These are phyloP conservation scores for Cladorrhinum sp. DNA, from an alignment of 2,329 filamentous ascomycete genomes.

Conservation along the genomic window DNA sequence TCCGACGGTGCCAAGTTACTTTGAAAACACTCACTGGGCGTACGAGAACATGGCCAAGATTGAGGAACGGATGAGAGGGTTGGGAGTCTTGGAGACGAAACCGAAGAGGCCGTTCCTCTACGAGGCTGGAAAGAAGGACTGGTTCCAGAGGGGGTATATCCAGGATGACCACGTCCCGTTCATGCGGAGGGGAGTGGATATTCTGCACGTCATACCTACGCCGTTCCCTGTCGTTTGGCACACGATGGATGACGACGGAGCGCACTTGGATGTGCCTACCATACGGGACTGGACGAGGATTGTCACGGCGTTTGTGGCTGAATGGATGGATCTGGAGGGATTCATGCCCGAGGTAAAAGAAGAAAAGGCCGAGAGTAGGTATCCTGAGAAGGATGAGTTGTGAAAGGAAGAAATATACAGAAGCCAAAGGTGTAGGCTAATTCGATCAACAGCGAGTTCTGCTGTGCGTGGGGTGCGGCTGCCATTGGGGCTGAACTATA, in stretches of 20 bases:
- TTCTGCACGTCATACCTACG: constrained; percentile 83
- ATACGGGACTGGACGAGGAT: constrained; percentile 87
- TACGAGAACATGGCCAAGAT: constrained; percentile 58
- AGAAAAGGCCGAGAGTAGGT: background rate
- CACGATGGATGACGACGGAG: constrained; percentile 74
- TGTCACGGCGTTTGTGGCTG: constrained; percentile 76
- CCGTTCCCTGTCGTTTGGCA: constrained; percentile 89
- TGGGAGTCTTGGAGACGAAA: constrained; percentile 50
- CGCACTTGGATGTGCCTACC: constrained; percentile 76
- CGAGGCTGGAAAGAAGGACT: constrained; percentile 54
- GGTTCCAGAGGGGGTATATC: constrained; percentile 55
- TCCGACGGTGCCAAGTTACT: constrained; percentile 63
- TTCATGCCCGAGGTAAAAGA: constrained; percentile 5
- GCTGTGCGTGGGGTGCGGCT: too few species aligned
- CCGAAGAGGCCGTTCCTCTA: constrained; percentile 57
- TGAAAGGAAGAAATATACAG: constrained; percentile 2
- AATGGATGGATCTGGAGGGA: constrained; percentile 78
- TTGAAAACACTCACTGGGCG: constrained; percentile 68
- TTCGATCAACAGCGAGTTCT: too few species aligned
- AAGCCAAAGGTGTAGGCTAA: too few species aligned
- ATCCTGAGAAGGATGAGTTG: constrained; percentile 22
- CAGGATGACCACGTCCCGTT: constrained; percentile 93
- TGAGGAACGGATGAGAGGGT: constrained; percentile 55
- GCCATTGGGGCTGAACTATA: too few species aligned
- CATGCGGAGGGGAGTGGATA: constrained; percentile 77